Conservation (phyloP, 1,139 yeast genomes). For the Kluyveromyces sp. region DNA sequence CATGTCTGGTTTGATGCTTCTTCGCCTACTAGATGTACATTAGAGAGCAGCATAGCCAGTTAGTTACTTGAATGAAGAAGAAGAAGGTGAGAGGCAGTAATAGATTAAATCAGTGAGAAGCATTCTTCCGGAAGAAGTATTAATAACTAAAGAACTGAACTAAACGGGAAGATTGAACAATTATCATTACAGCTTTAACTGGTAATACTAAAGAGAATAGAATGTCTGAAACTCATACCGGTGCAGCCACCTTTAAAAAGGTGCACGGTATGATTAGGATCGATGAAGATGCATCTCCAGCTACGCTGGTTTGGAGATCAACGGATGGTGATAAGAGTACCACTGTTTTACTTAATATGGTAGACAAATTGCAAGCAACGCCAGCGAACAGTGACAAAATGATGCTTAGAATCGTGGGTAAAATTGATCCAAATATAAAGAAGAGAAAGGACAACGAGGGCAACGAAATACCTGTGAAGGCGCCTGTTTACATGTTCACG, state of each 20-base stretch:
- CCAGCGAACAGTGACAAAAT: conserved; percentile 63
- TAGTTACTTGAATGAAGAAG: too few species aligned
- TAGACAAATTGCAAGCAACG: conserved; percentile 65
- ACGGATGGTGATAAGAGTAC: conserved; percentile 48
- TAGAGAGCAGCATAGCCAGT: too few species aligned
- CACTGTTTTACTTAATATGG: conserved; percentile 41
- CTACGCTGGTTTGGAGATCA: conserved; percentile 62
- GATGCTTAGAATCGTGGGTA: conserved; percentile 54
- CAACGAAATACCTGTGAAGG: conserved; percentile 36
- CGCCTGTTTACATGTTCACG: conserved; percentile 44
- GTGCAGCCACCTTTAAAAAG: conserved; percentile 64
- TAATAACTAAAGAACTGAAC: too few species aligned
- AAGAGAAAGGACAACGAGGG: conserved; percentile 24
- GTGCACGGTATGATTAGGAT: conserved; percentile 59
- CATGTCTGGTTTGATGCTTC: too few species aligned
- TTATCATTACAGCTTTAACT: too few species aligned
- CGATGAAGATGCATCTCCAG: conserved; percentile 60
- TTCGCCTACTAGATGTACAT: too few species aligned
- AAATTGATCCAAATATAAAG: conserved; percentile 25
- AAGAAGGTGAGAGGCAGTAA: too few species aligned
- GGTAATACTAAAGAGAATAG: too few species aligned
- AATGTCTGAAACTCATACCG: conserved; percentile 35
- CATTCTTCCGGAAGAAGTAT: not conserved
- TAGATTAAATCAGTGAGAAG: too few species aligned
- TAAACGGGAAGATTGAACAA: too few species aligned